phyloP scores from a whole-genome alignment of 2,329 filamentous ascomycete species.

The Dothidotthia symphoricarpi region DNA sequence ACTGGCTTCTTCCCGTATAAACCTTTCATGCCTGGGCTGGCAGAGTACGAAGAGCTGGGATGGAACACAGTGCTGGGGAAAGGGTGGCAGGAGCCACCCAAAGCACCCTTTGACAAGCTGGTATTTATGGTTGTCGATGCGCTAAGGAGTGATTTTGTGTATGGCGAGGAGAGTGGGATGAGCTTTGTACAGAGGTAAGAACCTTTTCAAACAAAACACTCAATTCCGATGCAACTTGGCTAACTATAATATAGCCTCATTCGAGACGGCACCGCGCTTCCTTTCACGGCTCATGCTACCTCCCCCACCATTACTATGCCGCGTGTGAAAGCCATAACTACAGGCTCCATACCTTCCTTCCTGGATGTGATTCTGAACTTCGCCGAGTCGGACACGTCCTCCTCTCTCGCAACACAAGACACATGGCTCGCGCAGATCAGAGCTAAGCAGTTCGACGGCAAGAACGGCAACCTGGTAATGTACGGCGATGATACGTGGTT shows the following conservation, averaged over 20 bases:
- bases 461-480: constrained; percentile 72
- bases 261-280: constrained; percentile 75
- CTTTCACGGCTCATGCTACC: constrained; percentile 94
- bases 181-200: constrained; percentile 79
- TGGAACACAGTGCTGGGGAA: constrained; percentile 42
- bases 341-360: constrained; percentile 96
- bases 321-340: constrained; percentile 93
- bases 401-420: constrained; percentile 82
- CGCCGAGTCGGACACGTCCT: constrained; percentile 88
- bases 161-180: constrained; percentile 76
- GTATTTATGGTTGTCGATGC: constrained; percentile 99
- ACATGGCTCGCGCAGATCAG: constrained; percentile 96
- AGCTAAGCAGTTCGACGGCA: constrained; percentile 49
- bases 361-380: constrained; percentile 96
- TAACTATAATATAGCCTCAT: constrained; percentile 63
- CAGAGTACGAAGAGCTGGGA: constrained; percentile 60
- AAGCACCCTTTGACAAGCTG: constrained; percentile 78
- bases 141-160: constrained; percentile 87
- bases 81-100: constrained; percentile 48
- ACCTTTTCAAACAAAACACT: not conserved
- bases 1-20: constrained; percentile 98
- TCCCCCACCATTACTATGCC: constrained; percentile 99
- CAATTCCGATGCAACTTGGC: not conserved
- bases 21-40: constrained; percentile 82
- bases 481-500: constrained; percentile 98